Base-by-base conservation (phyloP, 768 basidiomycete genomes). In the Fistulinella prunicolor region DNA sequence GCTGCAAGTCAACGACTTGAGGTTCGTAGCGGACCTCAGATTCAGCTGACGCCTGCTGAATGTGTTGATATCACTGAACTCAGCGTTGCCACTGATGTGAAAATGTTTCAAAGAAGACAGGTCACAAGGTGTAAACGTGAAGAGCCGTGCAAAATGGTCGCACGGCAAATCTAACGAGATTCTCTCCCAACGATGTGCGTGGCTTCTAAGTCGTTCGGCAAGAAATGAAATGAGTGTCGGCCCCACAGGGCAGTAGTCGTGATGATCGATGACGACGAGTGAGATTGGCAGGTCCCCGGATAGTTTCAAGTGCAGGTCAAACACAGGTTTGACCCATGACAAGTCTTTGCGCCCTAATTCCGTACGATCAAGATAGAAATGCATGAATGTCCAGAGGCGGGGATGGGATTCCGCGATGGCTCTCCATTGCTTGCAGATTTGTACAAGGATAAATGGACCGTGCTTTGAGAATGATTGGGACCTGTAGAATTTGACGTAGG, bases 401-500 rank as follows among this genome's bases (percentile, higher is more conserved):
- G 58, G 52, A 4, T 53, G 21, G 14, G 46, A 51, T 37, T 47
- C 38, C 2, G 34, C 50, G 6, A 59, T 12, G 9, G 41, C 32
- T 9, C 47, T 53, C 64, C 64, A 65, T n/a, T 41, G 35, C 10
- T 47, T 44, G 44, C 64, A 63, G 17, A 63, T 51, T 10, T 47
- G 52, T 4, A 41, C 36, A 21, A 65, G 55, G 47, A 16, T 41
- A 28, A 53, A 44, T 1, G 54, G 53, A 6, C 51, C 51, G 1
- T 39, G 47, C 0, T 36, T 30, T 14, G n/a, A n/a, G n/a, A n/a
- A n/a, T n/a, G n/a, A n/a, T n/a, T n/a, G n/a, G n/a, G n/a, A n/a
- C n/a, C n/a, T n/a, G n/a, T n/a, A n/a, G n/a, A 20, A 9, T 2
- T 29, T 3, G 24, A n/a, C 16, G n/a, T 35, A 5, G 2, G 24